phyloP scores from a whole-genome alignment of 345 rosid species.

The Pistacia integerrima region DNA sequence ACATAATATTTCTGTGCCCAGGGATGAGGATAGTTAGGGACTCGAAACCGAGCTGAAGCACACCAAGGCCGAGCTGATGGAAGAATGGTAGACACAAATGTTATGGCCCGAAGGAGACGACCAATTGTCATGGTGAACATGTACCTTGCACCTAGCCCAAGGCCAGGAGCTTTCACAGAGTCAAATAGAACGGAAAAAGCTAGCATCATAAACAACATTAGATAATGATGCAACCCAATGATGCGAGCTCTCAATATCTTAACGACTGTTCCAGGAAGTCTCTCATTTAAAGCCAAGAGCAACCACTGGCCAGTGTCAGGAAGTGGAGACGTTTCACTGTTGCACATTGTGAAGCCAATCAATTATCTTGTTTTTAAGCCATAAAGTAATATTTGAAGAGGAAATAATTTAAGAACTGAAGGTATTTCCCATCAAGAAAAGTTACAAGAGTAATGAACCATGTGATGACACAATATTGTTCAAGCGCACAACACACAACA shows the following conservation, averaged over 20 bases:
- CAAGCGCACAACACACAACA: neutral
- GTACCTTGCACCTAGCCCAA: slow-evolving; percentile 89
- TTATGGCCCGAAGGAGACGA: slow-evolving; percentile 87
- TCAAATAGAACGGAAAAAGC: slow-evolving; percentile 85
- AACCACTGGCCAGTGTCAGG: slow-evolving; percentile 97
- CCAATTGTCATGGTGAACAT: slow-evolving; percentile 93
- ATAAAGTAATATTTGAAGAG: slow-evolving; percentile 7
- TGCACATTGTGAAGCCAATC: slow-evolving; percentile 32
- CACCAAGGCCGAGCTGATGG: slow-evolving; percentile 99
- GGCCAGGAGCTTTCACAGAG: slow-evolving; percentile 87
- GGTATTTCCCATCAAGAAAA: neutral
- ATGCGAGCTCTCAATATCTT: slow-evolving; percentile 80
- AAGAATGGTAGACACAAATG: slow-evolving; percentile 81
- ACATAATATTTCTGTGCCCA: slow-evolving; percentile 93
- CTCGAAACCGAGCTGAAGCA: slow-evolving; percentile 63
- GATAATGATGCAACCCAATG: slow-evolving; percentile 78
- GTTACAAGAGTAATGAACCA: slow-evolving; percentile 2
- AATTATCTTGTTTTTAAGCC: slow-evolving; percentile 9
- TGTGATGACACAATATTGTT: neutral
- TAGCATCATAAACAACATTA: slow-evolving; percentile 87
- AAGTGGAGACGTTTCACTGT: slow-evolving; percentile 75
- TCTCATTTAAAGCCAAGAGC: slow-evolving; percentile 82
- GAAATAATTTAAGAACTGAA: slow-evolving; percentile 12
- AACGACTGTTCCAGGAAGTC: slow-evolving; percentile 67
- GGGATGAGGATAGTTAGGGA: slow-evolving; percentile 75